Conservation (phyloP, 805 yeast species). For the Starmerella riodocensis region DNA sequence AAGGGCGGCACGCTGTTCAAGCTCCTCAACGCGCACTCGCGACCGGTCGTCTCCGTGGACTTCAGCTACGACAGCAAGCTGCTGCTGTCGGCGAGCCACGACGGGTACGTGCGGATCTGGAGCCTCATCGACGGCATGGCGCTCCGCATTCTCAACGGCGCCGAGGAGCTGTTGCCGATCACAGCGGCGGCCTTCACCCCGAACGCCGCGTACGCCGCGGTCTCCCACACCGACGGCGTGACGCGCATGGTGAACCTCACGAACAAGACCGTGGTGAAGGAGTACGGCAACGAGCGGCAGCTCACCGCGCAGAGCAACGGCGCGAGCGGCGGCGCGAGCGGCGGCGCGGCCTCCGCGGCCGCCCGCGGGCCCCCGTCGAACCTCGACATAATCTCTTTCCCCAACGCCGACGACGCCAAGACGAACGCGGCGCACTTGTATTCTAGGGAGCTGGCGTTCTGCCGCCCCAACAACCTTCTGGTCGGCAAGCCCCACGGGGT, state of each 20-base stretch:
- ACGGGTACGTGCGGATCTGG: slow-evolving; percentile 79
- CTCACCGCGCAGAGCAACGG: neutral
- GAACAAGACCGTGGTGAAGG: slow-evolving; percentile 2
- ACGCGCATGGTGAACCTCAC: slow-evolving; percentile 8
- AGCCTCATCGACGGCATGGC: slow-evolving; percentile 36
- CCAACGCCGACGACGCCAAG: too few relatives aligned
- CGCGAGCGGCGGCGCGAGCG: neutral
- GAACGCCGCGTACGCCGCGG: slow-evolving; percentile 64
- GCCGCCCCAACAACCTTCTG: slow-evolving; percentile 4
- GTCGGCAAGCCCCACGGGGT: slow-evolving; percentile 10
- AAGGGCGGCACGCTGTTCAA: slow-evolving; percentile 53
- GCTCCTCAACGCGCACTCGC: slow-evolving; percentile 84
- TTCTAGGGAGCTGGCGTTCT: slow-evolving; percentile 3
- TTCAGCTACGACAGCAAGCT: slow-evolving; percentile 69
- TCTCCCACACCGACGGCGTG: slow-evolving; percentile 66
- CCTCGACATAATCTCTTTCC: too few relatives aligned
- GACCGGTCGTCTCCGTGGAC: slow-evolving; percentile 68
- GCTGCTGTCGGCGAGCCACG: slow-evolving; percentile 75
- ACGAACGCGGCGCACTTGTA: neutral
- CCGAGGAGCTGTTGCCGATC: slow-evolving; percentile 47
- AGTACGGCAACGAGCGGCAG: neutral
- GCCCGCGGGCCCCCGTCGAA: too few relatives aligned
- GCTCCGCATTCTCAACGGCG: slow-evolving; percentile 61
- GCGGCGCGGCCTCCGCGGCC: too few relatives aligned
- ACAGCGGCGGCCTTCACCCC: slow-evolving; percentile 61